Base-by-base conservation (phyloP, 179 eudicot species). In the Kewa caespitosa region DNA sequence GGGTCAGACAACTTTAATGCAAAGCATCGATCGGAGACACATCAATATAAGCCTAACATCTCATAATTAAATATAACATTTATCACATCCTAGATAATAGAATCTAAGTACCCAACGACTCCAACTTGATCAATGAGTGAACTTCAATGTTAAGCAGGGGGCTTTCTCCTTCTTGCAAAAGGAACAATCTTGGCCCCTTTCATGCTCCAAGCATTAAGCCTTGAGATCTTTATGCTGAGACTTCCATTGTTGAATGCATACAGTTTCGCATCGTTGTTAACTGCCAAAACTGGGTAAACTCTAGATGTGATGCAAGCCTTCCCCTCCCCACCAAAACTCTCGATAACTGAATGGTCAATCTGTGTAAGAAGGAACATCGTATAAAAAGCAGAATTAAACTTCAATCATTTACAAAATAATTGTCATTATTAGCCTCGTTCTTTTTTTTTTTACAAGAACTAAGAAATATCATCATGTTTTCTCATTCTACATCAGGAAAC, bases 151-250 rank as follows among this genome's bases (percentile, higher is more conserved):
- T 67, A 57, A 39, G 43, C 30, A 61, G 66, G 39, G 4, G 78
- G 74, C 72, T 77, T 81, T 63, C 84, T 69, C 65, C 81, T 50
- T 61, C 42, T 77, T 14, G 74, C 48, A 27, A 73, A 52, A 22
- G 84, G 78, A 38, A 81, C 80, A 37, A 76, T 55, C 30, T 33
- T 76, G 55, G 83, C 83, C 31, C 36, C 77, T 50, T 80, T 80
- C 90, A 87, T 80, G 74, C 84, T 87, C 90, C 90, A 87, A 69
- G 87, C 87, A 46, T 52, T 80, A 38, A 87, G 78, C 50, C 75
- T 76, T 41, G 82, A 81, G 32, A 81, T 72, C 4, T 63, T 73
- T 30, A 81, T 60, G 57, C 77, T 72, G 38, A 28, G 52, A 55
- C 23, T 74, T 38, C 84, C 86, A 41, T 78, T 77, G 75, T 84